Conservation (phyloP, 306 rosid genomes). For the Corylus americana region DNA sequence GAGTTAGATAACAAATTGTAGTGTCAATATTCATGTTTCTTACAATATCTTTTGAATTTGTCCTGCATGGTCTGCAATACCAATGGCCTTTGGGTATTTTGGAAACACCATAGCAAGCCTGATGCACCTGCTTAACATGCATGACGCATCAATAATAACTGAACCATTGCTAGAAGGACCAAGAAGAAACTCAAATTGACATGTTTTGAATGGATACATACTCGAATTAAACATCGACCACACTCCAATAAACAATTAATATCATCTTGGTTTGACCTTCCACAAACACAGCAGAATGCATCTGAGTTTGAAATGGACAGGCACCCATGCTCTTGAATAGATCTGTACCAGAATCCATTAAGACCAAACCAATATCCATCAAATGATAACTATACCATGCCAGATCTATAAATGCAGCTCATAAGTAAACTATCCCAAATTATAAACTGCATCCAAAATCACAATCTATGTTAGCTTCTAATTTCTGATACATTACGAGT, state of each 20-base stretch:
- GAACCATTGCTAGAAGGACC: conserved; percentile 14
- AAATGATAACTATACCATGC: background rate
- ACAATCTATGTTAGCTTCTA: background rate
- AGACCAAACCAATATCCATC: conserved; percentile 12
- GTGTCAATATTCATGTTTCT: background rate
- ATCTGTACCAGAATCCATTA: conserved; percentile 39
- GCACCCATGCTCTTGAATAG: conserved; percentile 36
- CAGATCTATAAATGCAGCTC: background rate
- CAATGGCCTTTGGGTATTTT: conserved; percentile 57
- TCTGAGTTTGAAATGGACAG: conserved; percentile 37
- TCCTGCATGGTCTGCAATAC: conserved; percentile 68
- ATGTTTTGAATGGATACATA: conserved; percentile 31
- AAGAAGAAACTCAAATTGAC: conserved; percentile 26
- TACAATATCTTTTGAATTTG: conserved; percentile 56
- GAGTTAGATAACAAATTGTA: background rate
- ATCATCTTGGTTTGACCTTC: conserved; percentile 55
- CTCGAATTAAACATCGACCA: conserved; percentile 48
- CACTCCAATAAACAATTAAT: conserved; percentile 56
- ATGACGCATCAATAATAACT: conserved; percentile 24
- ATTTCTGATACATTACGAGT: conserved; percentile 9
- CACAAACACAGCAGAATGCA: conserved; percentile 63
- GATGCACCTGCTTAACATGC: conserved; percentile 58
- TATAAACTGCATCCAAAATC: conserved; percentile 8
- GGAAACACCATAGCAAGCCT: conserved; percentile 66
- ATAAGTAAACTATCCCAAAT: background rate